Evolutionary conservation across 1,284 basidiomycete genomes (phyloP), one percentile per base, ranked within the genome.

Genomic region (Pterulicium gracile): DNA sequence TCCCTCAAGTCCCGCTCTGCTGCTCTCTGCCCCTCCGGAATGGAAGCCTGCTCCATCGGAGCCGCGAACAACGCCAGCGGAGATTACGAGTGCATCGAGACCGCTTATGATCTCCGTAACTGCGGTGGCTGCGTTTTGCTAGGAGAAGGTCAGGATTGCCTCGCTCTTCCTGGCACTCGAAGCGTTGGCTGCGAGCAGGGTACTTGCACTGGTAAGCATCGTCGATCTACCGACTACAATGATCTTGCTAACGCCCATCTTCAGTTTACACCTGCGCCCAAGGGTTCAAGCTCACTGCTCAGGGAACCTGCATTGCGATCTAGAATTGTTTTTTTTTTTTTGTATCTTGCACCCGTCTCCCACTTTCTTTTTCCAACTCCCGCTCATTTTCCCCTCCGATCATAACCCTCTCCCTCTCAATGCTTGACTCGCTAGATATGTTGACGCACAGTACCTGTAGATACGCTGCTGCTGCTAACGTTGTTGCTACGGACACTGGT

Each of bases 121-220:
- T 90, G 87, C 60, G 86, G 86, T 55, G 88, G 88, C 36, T 90
- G 86, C 58, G 62, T 73, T 3, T 71, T 75, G 4, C 62, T 69
- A 21, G 77, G 79, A 24, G 59, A 70, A 45, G 87, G 87, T 23
- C 65, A 75, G 56, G 81, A 90, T 61, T 90, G 86, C 64, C 79
- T 77, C 23, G 60, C 69, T 24, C 84, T 90, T 51, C 53, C 65
- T 34, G 72, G 79, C 52, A 77, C 72, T 18, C 72, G 74, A 68
- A 79, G 79, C 51, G 82, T 87, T 48, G 79, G 75, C 14, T 90
- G 88, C 61, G 70, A 76, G 44, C 56, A 59, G 47, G 77, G 79
- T 40, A 55, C 58, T 50, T 85, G 81, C 64, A 59, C 63, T 45
- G 73, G 80, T 81, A 52, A 53, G 76, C 64, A 47, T 14, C 17